Conservation (phyloP, 2,329 filamentous ascomycete genomes). For the Escovopsis sp. region DNA sequence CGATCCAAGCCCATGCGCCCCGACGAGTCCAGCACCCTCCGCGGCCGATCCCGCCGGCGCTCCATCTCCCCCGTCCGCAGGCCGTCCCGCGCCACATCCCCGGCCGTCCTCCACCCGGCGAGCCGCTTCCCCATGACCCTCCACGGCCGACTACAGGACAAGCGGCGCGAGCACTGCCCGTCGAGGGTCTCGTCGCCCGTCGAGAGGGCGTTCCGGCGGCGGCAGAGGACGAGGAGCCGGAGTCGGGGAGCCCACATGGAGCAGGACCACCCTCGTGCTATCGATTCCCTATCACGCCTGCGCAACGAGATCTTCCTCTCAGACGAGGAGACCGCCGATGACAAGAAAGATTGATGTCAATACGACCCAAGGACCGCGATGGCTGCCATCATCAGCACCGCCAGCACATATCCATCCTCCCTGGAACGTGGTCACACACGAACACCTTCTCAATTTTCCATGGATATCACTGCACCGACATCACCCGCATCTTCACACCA, state of each 20-base stretch:
- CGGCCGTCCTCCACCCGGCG: constrained; percentile 23
- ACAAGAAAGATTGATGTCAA: neutral
- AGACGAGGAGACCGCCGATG: constrained; percentile 4
- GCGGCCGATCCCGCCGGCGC: constrained; percentile 25
- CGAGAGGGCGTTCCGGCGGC: constrained; percentile 17
- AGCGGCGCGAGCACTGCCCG: constrained; percentile 29
- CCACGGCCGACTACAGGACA: constrained; percentile 23
- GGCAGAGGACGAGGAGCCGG: constrained; percentile 23
- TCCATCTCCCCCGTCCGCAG: constrained; percentile 21
- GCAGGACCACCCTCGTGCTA: constrained; percentile 13
- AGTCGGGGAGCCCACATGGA: constrained; percentile 20
- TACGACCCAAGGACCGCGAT: neutral
- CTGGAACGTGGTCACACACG: too few species aligned
- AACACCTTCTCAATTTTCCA: too few species aligned
- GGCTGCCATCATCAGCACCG: too few species aligned
- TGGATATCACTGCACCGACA: too few species aligned
- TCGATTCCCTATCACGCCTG: constrained; percentile 17
- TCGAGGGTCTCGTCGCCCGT: constrained; percentile 22
- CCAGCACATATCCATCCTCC: too few species aligned
- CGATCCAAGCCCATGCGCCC: constrained; percentile 18
- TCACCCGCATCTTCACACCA: too few species aligned
- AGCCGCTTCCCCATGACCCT: constrained; percentile 24
- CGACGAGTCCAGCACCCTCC: constrained; percentile 27
- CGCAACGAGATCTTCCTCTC: constrained; percentile 19
- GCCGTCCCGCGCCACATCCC: constrained; percentile 19